Conservation (phyloP, 1,284 basidiomycete genomes). For the Apiotrichum mycotoxinovorans region DNA sequence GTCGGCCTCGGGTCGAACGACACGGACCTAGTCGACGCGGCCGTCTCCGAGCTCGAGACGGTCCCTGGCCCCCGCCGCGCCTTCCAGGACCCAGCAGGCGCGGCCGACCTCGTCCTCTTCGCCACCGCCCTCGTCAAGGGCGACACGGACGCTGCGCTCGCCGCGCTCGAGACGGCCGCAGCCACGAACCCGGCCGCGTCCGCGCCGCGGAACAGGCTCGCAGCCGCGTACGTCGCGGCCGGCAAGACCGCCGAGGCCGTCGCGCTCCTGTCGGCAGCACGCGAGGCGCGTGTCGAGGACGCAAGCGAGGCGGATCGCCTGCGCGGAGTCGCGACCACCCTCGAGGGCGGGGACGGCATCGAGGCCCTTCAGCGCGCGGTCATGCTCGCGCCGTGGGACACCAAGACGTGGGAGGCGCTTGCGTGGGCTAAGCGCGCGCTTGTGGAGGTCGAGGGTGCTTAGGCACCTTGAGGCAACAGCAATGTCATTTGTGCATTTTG, state of each 20-base stretch:
- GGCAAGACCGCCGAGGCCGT: conserved; percentile 36
- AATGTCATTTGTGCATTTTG: no score
- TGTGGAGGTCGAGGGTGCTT: conserved; percentile 13
- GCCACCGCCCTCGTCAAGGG: conserved; percentile 23
- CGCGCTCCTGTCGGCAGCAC: conserved; percentile 21
- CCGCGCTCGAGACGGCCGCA: conserved; percentile 18
- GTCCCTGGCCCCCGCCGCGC: conserved; percentile 20
- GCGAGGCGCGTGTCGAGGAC: conserved; percentile 22
- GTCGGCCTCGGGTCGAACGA: conserved; percentile 80
- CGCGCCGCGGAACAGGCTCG: conserved; percentile 21
- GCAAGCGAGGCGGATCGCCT: conserved; percentile 26
- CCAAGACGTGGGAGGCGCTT: conserved; percentile 56
- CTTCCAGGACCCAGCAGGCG: conserved; percentile 30
- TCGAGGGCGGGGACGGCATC: conserved; percentile 31
- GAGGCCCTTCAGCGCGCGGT: conserved; percentile 62
- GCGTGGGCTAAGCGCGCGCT: conserved; percentile 33
- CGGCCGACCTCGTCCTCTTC: conserved; percentile 34
- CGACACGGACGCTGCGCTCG: conserved; percentile 17
- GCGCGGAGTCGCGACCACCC: conserved; percentile 28
- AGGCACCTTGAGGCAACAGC: no score
- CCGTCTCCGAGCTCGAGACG: conserved; percentile 69
- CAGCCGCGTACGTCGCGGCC: conserved; percentile 24
- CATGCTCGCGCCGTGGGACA: conserved; percentile 63
- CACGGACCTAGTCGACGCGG: conserved; percentile 76
- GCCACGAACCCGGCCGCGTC: conserved; percentile 5